Evolutionary conservation across 225 moss, liverwort and hornwort species (phyloP).

Genomic region (Pleurozium schreberi): DNA sequence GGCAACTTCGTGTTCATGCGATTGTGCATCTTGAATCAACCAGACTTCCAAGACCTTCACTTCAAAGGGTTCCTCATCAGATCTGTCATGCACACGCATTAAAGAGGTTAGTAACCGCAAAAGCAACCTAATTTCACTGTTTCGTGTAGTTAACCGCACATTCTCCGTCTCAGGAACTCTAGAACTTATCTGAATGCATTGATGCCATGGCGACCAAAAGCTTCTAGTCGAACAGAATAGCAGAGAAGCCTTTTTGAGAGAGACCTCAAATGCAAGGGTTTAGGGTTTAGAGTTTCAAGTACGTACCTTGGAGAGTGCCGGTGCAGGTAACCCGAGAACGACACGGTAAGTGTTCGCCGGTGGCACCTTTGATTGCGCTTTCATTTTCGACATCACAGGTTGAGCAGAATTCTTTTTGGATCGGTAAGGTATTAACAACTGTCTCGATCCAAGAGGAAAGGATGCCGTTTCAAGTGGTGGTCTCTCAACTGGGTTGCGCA

Average conservation of each 20-base stretch:
- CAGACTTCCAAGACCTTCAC: background rate
- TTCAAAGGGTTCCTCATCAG: background rate
- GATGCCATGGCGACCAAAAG: background rate
- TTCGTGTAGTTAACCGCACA: background rate
- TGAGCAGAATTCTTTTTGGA: background rate
- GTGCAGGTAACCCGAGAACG: slow-evolving; percentile 38
- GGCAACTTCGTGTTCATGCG: background rate
- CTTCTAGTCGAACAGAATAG: background rate
- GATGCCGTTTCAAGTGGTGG: background rate
- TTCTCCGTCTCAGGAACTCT: background rate
- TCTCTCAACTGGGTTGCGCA: background rate
- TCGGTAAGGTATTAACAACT: background rate
- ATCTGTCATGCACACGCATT: background rate
- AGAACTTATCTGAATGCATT: background rate
- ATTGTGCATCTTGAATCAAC: background rate
- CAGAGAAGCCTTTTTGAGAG: background rate
- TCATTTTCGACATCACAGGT: background rate
- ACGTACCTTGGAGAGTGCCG: slow-evolving; percentile 15
- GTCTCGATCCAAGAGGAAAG: background rate
- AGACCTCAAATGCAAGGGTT: background rate
- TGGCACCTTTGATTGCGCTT: background rate
- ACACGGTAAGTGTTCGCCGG: background rate
- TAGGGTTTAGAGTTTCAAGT: background rate
- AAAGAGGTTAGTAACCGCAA: background rate
- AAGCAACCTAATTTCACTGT: too few species aligned